Percentiles rank a stretch among this genome's conserved stretches.
Conservation (phyloP, 129 eudicot genomes). For the Rutidosis leptorrhynchoides region DNA sequence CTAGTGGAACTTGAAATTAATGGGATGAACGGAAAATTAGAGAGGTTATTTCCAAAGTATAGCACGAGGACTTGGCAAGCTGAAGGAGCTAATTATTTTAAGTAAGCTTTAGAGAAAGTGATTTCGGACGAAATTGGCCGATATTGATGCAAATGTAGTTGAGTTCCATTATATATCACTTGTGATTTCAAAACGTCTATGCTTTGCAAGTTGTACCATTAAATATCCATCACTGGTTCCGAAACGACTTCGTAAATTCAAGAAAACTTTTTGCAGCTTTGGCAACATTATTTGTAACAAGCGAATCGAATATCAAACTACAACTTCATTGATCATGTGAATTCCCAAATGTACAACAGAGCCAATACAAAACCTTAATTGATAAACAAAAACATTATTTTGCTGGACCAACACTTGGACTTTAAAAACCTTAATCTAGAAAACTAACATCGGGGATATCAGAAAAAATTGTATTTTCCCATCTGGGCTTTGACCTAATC, state of each 20-base stretch:
- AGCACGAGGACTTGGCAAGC: no score
- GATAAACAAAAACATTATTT: constrained; percentile 43
- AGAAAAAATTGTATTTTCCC: constrained; percentile 61
- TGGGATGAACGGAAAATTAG: no score
- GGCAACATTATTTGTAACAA: constrained; percentile 52
- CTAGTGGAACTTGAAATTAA: no score
- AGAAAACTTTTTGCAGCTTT: constrained; percentile 48
- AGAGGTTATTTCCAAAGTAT: no score
- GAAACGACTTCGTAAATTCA: constrained; percentile 37
- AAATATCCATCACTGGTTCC: no score
- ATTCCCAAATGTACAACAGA: constrained; percentile 37
- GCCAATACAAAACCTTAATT: constrained; percentile 51
- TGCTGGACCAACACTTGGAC: constrained; percentile 50
- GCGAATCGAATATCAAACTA: constrained; percentile 43
- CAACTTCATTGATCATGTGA: constrained; percentile 31
- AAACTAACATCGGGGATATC: constrained; percentile 56
- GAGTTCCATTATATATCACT: no score
- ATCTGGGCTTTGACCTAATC: constrained; percentile 58
- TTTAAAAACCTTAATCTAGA: constrained; percentile 37
- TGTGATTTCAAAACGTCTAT: no score
- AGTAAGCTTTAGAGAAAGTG: no score
- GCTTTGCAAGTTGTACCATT: no score
- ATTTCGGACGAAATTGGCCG: no score
- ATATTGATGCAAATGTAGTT: no score
- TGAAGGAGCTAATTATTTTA: no score